These are phyloP conservation scores for Ehretia macrophylla DNA, from an alignment of 257 asterid genomes.

Conservation along the genomic window DNA sequence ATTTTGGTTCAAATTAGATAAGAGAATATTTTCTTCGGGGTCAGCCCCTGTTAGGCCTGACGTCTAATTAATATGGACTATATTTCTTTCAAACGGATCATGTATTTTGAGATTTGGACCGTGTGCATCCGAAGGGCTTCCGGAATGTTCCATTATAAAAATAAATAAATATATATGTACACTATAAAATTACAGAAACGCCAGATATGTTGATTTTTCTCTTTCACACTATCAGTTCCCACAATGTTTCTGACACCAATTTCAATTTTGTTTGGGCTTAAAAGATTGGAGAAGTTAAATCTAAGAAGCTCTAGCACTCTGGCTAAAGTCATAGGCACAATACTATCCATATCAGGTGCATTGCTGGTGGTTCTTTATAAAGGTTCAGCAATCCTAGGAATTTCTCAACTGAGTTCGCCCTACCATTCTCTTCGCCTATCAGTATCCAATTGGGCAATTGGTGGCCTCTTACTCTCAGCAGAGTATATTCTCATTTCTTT, in stretches of 20 bases:
- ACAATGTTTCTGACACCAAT: background rate
- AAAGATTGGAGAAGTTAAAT: conserved; percentile 43
- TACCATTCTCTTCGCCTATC: conserved; percentile 11
- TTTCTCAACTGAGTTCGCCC: background rate
- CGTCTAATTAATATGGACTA: no score
- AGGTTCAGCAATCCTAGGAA: conserved; percentile 29
- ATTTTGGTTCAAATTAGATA: no score
- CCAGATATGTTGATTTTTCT: background rate
- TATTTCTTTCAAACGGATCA: no score
- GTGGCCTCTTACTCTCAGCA: conserved; percentile 29
- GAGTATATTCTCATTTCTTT: conserved; percentile 22
- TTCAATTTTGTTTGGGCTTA: background rate
- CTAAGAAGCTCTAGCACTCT: conserved; percentile 25
- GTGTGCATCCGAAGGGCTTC: no score
- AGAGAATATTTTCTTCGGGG: no score
- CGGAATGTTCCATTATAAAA: no score
- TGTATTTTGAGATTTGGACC: no score
- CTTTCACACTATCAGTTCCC: background rate
- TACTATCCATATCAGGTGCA: conserved; percentile 42
- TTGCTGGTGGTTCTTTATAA: conserved; percentile 40
- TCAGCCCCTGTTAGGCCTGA: no score
- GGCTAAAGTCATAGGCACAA: conserved; percentile 38
- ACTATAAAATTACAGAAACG: background rate
- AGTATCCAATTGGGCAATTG: conserved; percentile 32
- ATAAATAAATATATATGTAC: no score